phyloP scores from a whole-genome alignment of 768 basidiomycete genomes.

The Xerocomellus intermedius region DNA sequence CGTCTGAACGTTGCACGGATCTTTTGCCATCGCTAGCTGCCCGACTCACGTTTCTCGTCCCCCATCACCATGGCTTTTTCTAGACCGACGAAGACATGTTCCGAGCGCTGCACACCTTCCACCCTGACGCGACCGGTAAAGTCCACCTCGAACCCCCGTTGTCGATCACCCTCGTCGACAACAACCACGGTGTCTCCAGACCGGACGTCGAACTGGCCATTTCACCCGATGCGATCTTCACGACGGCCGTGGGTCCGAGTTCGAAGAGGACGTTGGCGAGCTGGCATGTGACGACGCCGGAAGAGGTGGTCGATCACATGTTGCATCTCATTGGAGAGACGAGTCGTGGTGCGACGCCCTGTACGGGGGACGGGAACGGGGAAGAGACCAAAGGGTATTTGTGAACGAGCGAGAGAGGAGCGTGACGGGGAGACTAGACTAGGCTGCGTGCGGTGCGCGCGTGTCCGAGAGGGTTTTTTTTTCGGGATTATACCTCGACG shows the following conservation, averaged over 20 bases:
- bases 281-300: constrained; percentile 90
- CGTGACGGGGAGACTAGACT: too few species aligned
- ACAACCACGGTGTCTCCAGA: constrained; percentile 16
- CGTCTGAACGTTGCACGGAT: neutral
- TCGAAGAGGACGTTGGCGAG: constrained; percentile 86
- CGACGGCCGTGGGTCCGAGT: constrained; percentile 89
- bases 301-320: constrained; percentile 83
- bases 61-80: too few species aligned
- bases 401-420: neutral
- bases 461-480: too few species aligned
- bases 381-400: constrained; percentile 21
- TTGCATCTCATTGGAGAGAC: constrained; percentile 52
- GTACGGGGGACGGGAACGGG: neutral
- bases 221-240: constrained; percentile 72
- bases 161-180: constrained; percentile 41
- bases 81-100: constrained; percentile 99
- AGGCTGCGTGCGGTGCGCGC: too few species aligned
- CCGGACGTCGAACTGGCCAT: constrained; percentile 62
- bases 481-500: too few species aligned
- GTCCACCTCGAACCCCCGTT: constrained; percentile 57
- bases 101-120: constrained; percentile 75
- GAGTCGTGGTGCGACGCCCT: neutral
- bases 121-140: constrained; percentile 33
- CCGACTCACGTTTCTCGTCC: neutral
- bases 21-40: too few species aligned